These are phyloP conservation scores for Metarhizium sp. DNA, from an alignment of 2,329 filamentous ascomycete genomes.

Conservation along the genomic window DNA sequence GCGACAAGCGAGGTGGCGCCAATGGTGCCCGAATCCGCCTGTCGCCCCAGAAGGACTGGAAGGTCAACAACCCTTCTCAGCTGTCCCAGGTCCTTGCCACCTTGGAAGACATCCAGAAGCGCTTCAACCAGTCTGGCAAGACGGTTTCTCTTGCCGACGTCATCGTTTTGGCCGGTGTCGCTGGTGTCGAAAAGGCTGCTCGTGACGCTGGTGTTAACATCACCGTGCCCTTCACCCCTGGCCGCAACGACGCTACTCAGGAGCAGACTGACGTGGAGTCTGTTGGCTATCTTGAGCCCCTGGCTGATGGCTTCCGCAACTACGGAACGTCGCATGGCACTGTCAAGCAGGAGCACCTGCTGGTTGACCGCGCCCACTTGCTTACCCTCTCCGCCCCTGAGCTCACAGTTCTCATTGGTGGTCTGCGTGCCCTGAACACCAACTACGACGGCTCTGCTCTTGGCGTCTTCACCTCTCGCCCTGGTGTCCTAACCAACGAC, in stretches of 20 bases:
- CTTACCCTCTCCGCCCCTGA: conserved; percentile 64
- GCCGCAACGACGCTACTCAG: conserved; percentile 61
- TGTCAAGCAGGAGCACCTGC: conserved; percentile 56
- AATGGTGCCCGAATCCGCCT: conserved; percentile 73
- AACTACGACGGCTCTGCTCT: conserved; percentile 62
- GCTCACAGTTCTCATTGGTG: conserved; percentile 61
- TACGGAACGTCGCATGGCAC: conserved; percentile 55
- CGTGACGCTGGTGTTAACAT: conserved; percentile 35
- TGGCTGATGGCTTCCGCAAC: conserved; percentile 72
- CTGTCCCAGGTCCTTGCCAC: conserved; percentile 51
- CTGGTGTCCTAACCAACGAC: conserved; percentile 65
- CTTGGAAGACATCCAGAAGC: conserved; percentile 55
- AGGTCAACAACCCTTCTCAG: conserved; percentile 63
- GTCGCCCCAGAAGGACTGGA: conserved; percentile 61
- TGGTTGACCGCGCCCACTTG: conserved; percentile 63
- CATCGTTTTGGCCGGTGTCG: conserved; percentile 64
- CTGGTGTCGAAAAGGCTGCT: conserved; percentile 65
- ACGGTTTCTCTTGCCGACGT: conserved; percentile 71
- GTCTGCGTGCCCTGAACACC: conserved; percentile 57
- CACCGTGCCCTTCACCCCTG: conserved; percentile 61
- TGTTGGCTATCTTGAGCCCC: conserved; percentile 57
- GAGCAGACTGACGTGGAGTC: conserved; percentile 62
- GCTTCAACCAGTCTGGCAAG: conserved; percentile 59
- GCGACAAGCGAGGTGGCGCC: conserved; percentile 75
- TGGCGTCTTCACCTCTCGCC: conserved; percentile 59